phyloP scores from a whole-genome alignment of 2,329 filamentous ascomycete species.

The Xylariaceae sp. region DNA sequence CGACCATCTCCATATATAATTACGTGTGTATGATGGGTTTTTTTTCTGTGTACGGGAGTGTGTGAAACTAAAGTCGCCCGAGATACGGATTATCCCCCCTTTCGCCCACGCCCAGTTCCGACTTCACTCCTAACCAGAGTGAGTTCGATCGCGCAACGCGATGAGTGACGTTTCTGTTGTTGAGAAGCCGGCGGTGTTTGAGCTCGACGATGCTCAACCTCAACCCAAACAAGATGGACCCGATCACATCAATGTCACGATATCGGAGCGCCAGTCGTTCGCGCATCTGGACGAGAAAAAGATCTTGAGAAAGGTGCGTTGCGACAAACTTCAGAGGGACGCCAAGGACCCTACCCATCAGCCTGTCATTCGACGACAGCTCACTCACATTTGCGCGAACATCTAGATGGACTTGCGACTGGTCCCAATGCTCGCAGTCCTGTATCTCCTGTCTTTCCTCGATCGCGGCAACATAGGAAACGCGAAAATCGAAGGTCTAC shows the following conservation, averaged over 20 bases:
- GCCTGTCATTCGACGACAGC: not conserved
- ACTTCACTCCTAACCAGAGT: not conserved
- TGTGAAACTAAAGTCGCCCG: too few species aligned
- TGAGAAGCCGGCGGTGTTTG: constrained; percentile 20
- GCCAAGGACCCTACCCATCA: not conserved
- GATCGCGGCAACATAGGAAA: constrained; percentile 63
- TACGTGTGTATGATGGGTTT: not conserved
- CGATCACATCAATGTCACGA: constrained; percentile 21
- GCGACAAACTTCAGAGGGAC: not conserved
- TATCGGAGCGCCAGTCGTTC: constrained; percentile 27
- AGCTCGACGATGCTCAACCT: constrained; percentile 17
- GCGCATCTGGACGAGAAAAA: constrained; percentile 50
- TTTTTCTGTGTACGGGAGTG: too few species aligned
- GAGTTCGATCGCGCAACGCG: not conserved
- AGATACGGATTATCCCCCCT: too few species aligned
- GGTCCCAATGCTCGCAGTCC: constrained; percentile 58
- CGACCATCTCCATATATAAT: not conserved
- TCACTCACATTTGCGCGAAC: not conserved
- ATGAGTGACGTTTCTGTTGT: constrained; percentile 17
- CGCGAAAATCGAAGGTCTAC: constrained; percentile 58
- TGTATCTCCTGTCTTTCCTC: constrained; percentile 65
- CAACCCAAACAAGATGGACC: constrained; percentile 18
- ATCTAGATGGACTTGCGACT: constrained; percentile 47
- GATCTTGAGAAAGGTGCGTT: constrained; percentile 49
- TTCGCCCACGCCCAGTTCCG: not conserved